Evolutionary conservation across 768 basidiomycete species (phyloP).

Genomic region (Mycena galericulata): DNA sequence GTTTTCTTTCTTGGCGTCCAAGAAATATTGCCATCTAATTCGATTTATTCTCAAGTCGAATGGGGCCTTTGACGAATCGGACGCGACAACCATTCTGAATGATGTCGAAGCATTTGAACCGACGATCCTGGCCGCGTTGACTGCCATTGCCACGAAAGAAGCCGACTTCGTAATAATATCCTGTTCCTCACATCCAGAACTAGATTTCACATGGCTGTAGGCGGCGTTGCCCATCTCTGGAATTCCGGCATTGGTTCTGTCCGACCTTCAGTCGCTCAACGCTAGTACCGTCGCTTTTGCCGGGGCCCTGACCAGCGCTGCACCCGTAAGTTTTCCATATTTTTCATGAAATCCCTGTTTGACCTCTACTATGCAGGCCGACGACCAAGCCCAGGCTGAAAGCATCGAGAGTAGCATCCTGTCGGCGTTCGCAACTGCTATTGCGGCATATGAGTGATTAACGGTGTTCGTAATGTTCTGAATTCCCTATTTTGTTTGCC

Average conservation of each 20-base stretch:
- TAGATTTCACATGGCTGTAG: not conserved
- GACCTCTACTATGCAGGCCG: constrained; percentile 41
- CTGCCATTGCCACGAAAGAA: constrained; percentile 40
- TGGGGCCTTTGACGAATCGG: constrained; percentile 40
- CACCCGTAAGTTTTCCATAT: constrained; percentile 41
- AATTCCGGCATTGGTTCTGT: constrained; percentile 43
- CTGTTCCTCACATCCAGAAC: not conserved
- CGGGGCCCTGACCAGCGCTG: constrained; percentile 39
- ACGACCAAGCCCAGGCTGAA: constrained; percentile 34
- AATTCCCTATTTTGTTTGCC: too few species aligned
- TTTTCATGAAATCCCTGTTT: too few species aligned
- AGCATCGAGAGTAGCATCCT: constrained; percentile 34
- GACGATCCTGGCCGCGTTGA: constrained; percentile 40
- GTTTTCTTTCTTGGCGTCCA: not conserved
- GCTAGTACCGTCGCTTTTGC: constrained; percentile 37
- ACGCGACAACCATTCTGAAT: constrained; percentile 40
- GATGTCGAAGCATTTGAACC: constrained; percentile 42
- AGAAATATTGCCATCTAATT: not conserved
- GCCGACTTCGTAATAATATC: constrained; percentile 36
- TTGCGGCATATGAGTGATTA: constrained; percentile 37
- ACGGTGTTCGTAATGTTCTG: not conserved
- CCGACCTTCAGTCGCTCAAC: constrained; percentile 44
- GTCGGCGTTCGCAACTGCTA: constrained; percentile 42
- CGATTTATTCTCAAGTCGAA: too few species aligned
- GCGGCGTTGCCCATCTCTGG: constrained; percentile 44